phyloP scores from a whole-genome alignment of 768 basidiomycete species.

The Tricholoma sp. region DNA sequence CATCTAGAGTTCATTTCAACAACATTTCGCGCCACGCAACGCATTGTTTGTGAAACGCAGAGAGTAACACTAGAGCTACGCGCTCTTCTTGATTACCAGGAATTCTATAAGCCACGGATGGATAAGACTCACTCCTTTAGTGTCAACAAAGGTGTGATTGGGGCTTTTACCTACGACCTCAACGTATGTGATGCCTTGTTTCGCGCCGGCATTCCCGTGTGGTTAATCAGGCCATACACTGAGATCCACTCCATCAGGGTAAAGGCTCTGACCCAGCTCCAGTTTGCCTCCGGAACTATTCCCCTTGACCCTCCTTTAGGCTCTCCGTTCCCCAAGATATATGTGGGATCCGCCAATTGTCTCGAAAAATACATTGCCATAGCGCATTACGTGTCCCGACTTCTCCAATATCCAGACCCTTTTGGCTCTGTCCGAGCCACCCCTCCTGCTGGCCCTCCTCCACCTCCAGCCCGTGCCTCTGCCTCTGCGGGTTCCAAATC shows the following conservation, averaged over 20 bases:
- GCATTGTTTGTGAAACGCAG: background rate
- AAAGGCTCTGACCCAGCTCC: background rate
- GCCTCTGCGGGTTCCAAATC: too few relatives aligned
- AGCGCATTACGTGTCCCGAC: background rate
- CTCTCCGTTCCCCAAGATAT: background rate
- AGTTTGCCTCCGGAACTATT: background rate
- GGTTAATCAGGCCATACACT: background rate
- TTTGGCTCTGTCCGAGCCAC: too few relatives aligned
- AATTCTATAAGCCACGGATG: background rate
- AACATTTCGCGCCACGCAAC: background rate
- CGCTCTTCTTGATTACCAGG: background rate
- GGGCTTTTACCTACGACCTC: background rate
- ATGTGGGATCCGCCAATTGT: background rate
- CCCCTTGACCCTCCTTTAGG: background rate
- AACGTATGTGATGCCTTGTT: slow-evolving; percentile 1
- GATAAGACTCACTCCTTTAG: background rate
- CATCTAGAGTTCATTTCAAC: background rate
- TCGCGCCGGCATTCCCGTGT: slow-evolving; percentile 1
- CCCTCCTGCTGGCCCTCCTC: background rate
- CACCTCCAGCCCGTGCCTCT: background rate
- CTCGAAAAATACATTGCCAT: background rate
- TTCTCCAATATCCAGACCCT: background rate
- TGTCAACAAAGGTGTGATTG: background rate
- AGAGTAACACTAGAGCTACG: background rate
- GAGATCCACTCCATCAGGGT: background rate